These are phyloP conservation scores for Pseudopediastrum boryanum DNA, from an alignment of 139 green algal species.

Conservation along the genomic window DNA sequence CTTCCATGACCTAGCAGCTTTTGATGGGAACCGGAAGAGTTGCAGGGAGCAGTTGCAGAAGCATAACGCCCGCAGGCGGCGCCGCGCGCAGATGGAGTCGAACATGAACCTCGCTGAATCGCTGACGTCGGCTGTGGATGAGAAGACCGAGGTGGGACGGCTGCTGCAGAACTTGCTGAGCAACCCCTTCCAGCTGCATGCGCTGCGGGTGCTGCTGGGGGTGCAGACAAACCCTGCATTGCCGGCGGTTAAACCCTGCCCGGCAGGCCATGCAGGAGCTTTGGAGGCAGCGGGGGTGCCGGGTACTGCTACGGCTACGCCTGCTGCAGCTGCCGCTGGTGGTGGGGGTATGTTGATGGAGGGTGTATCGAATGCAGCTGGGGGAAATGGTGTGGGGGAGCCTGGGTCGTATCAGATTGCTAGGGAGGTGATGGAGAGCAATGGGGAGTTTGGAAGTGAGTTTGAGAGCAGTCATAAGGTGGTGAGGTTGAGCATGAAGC, in stretches of 20 bases:
- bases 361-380: neutral
- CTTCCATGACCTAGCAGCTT: conserved; percentile 88
- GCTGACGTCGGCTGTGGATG: conserved; percentile 25
- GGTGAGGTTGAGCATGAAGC: conserved; percentile 70
- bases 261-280: conserved; percentile 10
- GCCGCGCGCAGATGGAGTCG: conserved; percentile 23
- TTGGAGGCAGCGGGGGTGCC: conserved; percentile 2
- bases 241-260: conserved; percentile 6
- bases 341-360: neutral
- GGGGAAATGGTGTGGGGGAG: too few species aligned
- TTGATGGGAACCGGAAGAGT: conserved; percentile 85
- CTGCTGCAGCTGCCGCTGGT: neutral
- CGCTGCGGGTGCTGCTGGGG: conserved; percentile 61
- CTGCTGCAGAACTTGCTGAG: conserved; percentile 56
- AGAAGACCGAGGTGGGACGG: conserved; percentile 46
- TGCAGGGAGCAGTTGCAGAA: conserved; percentile 80
- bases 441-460: conserved; percentile 33
- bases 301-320: neutral
- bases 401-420: conserved; percentile 40
- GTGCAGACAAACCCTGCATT: conserved; percentile 58
- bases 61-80: conserved; percentile 73
- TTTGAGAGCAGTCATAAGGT: conserved; percentile 42
- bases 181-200: conserved; percentile 59
- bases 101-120: conserved; percentile 25
- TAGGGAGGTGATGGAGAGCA: conserved; percentile 35